Percentiles rank a stretch among this genome's conserved stretches.
phyloP scores from a whole-genome alignment of 2,329 filamentous ascomycete species.

The Huntiella omanensis region DNA sequence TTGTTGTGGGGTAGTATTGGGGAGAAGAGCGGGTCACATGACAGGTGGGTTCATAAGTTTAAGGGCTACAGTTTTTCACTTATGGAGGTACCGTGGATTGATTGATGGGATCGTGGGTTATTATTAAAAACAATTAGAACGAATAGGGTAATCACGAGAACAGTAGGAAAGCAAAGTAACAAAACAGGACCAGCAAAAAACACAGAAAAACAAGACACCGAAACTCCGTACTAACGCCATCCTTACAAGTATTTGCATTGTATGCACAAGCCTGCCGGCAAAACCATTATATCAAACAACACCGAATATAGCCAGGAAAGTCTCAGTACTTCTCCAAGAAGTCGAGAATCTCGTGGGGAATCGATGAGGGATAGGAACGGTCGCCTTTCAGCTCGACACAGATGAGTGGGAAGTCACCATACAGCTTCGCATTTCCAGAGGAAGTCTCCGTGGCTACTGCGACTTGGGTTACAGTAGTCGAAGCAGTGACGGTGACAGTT shows the following conservation, averaged over 20 bases:
- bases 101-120: no score
- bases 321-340: slow-evolving; percentile 4
- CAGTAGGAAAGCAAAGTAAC: no score
- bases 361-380: neutral
- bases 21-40: no score
- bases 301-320: neutral
- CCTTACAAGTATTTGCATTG: neutral
- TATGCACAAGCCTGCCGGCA: neutral
- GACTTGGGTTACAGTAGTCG: no score
- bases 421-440: slow-evolving; percentile 1
- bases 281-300: neutral
- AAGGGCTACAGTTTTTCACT: no score
- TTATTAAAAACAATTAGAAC: no score
- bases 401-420: slow-evolving; percentile 9
- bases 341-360: slow-evolving; percentile 4
- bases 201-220: neutral
- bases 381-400: slow-evolving; percentile 6
- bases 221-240: neutral
- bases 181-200: neutral
- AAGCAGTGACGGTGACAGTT: neutral
- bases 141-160: no score
- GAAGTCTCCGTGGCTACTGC: no score
- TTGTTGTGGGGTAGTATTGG: no score
- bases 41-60: no score
- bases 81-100: no score